Evolutionary conservation across 441 rosid species (phyloP).

Genomic region (Erodium moschatum): DNA sequence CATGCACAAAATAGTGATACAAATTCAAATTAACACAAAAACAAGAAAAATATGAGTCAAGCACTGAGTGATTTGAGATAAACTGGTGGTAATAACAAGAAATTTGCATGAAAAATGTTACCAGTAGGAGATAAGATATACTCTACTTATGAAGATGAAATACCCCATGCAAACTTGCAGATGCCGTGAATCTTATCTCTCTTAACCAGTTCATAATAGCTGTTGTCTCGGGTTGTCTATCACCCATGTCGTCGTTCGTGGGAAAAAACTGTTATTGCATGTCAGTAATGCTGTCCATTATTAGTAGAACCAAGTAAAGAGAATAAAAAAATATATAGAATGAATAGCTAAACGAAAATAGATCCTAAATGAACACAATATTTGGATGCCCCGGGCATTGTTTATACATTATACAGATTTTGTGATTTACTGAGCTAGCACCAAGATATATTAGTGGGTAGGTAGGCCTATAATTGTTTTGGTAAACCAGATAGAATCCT

Average conservation of each 20-base stretch:
- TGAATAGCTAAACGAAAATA: background rate
- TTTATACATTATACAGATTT: background rate
- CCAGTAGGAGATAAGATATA: background rate
- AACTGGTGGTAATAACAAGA: conserved; percentile 4
- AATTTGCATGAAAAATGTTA: conserved; percentile 1
- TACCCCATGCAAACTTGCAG: conserved; percentile 95
- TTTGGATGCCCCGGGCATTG: background rate
- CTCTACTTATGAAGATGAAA: conserved; percentile 11
- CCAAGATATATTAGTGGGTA: background rate
- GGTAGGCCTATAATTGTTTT: background rate
- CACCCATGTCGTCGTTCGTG: conserved; percentile 43
- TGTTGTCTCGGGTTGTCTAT: conserved; percentile 74
- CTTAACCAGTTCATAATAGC: conserved; percentile 82
- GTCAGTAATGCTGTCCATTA: conserved; percentile 17
- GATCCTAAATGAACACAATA: background rate
- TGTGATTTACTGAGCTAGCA: background rate
- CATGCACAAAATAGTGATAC: background rate
- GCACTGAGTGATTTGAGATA: background rate
- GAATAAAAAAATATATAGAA: conserved; percentile 8
- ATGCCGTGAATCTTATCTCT: conserved; percentile 64
- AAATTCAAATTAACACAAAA: background rate
- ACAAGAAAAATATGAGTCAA: background rate
- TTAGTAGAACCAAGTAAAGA: conserved; percentile 10
- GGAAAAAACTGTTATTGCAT: conserved; percentile 56
- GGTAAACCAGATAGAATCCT: background rate